phyloP scores from a whole-genome alignment of 1,284 basidiomycete species.

The Testicularia cyperi region DNA sequence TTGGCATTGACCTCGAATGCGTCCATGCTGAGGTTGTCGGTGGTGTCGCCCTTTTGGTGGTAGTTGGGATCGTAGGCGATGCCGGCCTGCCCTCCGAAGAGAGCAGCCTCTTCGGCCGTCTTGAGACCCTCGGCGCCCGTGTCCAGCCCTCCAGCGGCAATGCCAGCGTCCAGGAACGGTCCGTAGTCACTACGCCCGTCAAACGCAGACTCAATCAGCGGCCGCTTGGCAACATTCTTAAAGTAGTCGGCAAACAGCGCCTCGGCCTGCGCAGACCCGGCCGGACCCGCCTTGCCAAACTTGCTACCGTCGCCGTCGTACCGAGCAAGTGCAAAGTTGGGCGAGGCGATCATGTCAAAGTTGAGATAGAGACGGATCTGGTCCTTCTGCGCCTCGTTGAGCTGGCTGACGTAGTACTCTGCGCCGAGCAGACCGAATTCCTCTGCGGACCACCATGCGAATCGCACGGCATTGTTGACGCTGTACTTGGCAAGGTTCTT shows the following conservation, averaged over 20 bases:
- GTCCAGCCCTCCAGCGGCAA: slow-evolving; percentile 27
- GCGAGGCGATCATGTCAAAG: slow-evolving; percentile 37
- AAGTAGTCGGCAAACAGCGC: slow-evolving; percentile 22
- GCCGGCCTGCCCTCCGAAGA: slow-evolving; percentile 25
- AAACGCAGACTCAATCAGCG: slow-evolving; percentile 17
- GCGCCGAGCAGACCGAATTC: slow-evolving; percentile 29
- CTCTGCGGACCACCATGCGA: slow-evolving; percentile 33
- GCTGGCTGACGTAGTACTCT: slow-evolving; percentile 20
- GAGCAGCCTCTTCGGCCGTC: slow-evolving; percentile 22
- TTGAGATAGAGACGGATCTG: slow-evolving; percentile 29
- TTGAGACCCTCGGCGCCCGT: slow-evolving; percentile 29
- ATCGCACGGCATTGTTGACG: slow-evolving; percentile 25
- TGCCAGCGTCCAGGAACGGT: slow-evolving; percentile 30
- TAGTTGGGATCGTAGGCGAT: slow-evolving; percentile 26
- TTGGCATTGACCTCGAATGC: slow-evolving; percentile 29
- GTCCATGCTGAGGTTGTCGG: slow-evolving; percentile 22
- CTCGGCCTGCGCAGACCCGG: slow-evolving; percentile 21
- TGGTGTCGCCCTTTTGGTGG: slow-evolving; percentile 20
- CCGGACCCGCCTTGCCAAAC: slow-evolving; percentile 17
- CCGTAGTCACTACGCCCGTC: slow-evolving; percentile 24
- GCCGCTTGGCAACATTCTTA: slow-evolving; percentile 18
- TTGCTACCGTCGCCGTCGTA: slow-evolving; percentile 28
- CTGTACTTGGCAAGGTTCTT: slow-evolving; percentile 20
- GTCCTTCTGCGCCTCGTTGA: slow-evolving; percentile 10
- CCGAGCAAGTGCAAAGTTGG: slow-evolving; percentile 25